Conservation (phyloP, 495 filamentous ascomycete species). For the Penicillium desertorum region DNA sequence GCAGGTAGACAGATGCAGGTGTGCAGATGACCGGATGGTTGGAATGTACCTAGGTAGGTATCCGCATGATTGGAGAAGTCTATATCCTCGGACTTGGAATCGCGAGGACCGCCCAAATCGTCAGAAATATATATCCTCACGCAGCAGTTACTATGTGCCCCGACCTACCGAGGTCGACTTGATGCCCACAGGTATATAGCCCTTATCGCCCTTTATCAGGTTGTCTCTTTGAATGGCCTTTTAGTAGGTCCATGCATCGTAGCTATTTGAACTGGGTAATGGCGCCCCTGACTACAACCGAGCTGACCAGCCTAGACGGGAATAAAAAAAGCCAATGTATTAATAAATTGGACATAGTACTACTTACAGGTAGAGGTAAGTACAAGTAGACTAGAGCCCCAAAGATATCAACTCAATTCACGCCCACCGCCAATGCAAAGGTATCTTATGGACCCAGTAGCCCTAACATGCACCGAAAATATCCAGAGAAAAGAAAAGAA, state of each 20-base stretch:
- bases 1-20: not conserved
- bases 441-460: slow-evolving; percentile 3
- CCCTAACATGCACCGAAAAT: slow-evolving; percentile 2
- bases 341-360: not conserved
- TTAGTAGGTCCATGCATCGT: not conserved
- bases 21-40: not conserved
- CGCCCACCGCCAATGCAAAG: slow-evolving; percentile 15
- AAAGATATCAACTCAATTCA: slow-evolving; percentile 2
- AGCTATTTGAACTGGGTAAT: too few species aligned
- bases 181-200: not conserved
- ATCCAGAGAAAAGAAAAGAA: slow-evolving; percentile 9
- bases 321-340: not conserved
- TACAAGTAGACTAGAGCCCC: slow-evolving; percentile 1
- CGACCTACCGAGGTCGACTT: not conserved
- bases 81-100: not conserved
- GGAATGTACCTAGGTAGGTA: not conserved
- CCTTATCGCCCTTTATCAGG: not conserved
- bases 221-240: not conserved
- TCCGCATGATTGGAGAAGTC: not conserved
- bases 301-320: not conserved
- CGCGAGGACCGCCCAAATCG: not conserved
- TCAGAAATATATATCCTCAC: not conserved
- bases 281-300: too few species aligned
- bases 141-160: not conserved
- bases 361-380: not conserved